Evolutionary conservation across 495 filamentous ascomycete genomes (phyloP).

Genomic region (Aspergillus homomorphus): DNA sequence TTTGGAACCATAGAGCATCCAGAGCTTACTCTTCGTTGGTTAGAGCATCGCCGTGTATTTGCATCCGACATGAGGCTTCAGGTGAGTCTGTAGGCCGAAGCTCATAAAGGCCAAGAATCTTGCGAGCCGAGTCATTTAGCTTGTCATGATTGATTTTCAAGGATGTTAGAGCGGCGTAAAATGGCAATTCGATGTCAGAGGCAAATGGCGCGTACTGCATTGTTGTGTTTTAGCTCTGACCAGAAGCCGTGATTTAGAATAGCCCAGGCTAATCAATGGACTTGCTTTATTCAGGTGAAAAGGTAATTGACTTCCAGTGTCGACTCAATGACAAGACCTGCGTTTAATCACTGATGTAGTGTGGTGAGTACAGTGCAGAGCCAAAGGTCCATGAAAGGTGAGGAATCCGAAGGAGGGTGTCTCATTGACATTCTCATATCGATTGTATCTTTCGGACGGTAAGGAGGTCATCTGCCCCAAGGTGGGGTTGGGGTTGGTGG

Average conservation of each 20-base stretch:
- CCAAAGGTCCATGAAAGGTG: no score
- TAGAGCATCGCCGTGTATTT: slow-evolving; percentile 82
- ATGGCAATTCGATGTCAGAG: slow-evolving; percentile 91
- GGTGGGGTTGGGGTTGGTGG: background rate
- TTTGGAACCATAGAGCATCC: background rate
- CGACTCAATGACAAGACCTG: no score
- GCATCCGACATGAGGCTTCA: slow-evolving; percentile 75
- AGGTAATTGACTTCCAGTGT: no score
- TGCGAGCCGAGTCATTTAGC: slow-evolving; percentile 86
- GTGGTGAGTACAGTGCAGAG: no score
- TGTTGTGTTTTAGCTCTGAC: slow-evolving; percentile 2
- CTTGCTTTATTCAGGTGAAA: background rate
- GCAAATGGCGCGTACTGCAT: slow-evolving; percentile 78
- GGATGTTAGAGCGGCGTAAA: slow-evolving; percentile 83
- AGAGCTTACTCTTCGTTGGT: slow-evolving; percentile 71
- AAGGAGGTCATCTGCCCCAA: background rate
- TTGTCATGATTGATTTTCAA: slow-evolving; percentile 96
- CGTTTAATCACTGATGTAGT: no score
- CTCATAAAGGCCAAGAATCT: slow-evolving; percentile 86
- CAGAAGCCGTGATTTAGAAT: background rate
- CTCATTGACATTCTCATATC: no score
- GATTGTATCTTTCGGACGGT: no score
- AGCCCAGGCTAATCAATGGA: background rate
- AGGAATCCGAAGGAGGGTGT: no score
- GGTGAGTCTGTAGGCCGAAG: slow-evolving; percentile 65